These are phyloP conservation scores for Termitomyces sp. DNA, from an alignment of 768 basidiomycete genomes.

Conservation along the genomic window DNA sequence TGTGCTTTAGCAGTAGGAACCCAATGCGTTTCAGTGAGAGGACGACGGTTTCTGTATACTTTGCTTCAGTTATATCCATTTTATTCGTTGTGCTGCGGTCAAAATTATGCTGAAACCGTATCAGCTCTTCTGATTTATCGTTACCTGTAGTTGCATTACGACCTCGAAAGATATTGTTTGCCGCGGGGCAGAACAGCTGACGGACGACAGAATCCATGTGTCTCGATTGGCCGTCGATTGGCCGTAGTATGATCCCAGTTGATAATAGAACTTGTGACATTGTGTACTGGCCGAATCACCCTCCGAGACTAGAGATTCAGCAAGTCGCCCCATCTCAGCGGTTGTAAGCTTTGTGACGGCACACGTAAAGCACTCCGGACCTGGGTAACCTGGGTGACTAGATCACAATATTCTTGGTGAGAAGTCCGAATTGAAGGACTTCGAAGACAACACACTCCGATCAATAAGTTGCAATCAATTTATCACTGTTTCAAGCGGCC, in stretches of 20 bases:
- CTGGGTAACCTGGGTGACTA: not conserved
- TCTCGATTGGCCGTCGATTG: not conserved
- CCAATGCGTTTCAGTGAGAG: not conserved
- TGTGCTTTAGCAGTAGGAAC: not conserved
- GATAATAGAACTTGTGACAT: not conserved
- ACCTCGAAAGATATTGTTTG: not conserved
- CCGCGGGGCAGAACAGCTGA: not conserved
- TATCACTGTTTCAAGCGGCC: not conserved
- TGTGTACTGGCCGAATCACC: too few species aligned
- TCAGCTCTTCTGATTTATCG: not conserved
- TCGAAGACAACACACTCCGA: not conserved
- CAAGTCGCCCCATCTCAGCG: not conserved
- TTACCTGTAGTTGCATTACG: not conserved
- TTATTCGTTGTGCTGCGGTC: not conserved
- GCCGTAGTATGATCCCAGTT: not conserved
- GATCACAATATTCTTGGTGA: not conserved
- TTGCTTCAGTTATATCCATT: not conserved
- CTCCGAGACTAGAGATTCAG: not conserved
- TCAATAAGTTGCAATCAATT: not conserved
- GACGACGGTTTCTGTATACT: not conserved
- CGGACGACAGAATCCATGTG: not conserved
- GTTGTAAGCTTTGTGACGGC: not conserved
- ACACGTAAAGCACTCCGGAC: not conserved
- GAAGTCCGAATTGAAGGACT: not conserved
- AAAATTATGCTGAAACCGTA: not conserved